Conservation (phyloP, 768 basidiomycete genomes). For the Agaricus subrufescens region DNA sequence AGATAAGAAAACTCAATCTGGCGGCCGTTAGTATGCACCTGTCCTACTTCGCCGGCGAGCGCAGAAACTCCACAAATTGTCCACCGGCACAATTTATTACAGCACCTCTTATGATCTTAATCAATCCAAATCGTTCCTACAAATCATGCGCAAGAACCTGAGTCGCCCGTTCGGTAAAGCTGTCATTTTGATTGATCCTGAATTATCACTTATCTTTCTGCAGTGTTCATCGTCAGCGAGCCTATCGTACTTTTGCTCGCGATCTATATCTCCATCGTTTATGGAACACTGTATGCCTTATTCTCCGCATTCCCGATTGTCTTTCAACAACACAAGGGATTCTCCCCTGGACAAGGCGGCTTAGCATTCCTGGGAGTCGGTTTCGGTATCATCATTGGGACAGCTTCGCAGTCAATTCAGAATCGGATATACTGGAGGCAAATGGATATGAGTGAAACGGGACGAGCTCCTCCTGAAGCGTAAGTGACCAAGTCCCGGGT, state of each 20-base stretch:
- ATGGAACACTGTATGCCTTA: slow-evolving; percentile 59
- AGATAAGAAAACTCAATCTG: not conserved
- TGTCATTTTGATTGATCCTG: too few relatives aligned
- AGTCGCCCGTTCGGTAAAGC: slow-evolving; percentile 49
- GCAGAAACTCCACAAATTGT: slow-evolving; percentile 32
- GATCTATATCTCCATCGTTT: slow-evolving; percentile 56
- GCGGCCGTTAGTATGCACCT: slow-evolving; percentile 45
- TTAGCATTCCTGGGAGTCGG: slow-evolving; percentile 66
- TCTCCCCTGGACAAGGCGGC: slow-evolving; percentile 50
- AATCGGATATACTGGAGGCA: slow-evolving; percentile 47
- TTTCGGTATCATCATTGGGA: slow-evolving; percentile 48
- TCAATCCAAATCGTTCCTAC: slow-evolving; percentile 35
- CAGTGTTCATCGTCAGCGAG: slow-evolving; percentile 58
- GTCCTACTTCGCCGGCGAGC: slow-evolving; percentile 55
- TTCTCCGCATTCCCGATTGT: slow-evolving; percentile 62
- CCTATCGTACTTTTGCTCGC: slow-evolving; percentile 58
- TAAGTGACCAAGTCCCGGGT: slow-evolving; percentile 21
- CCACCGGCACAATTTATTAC: slow-evolving; percentile 37
- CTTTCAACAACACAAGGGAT: slow-evolving; percentile 48
- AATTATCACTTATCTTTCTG: not conserved
- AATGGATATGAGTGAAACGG: slow-evolving; percentile 41
- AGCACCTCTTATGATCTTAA: slow-evolving; percentile 45
- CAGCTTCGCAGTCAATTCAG: slow-evolving; percentile 46
- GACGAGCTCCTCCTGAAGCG: slow-evolving; percentile 58
- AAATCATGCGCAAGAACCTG: slow-evolving; percentile 44